Conservation (phyloP, 177 flowering plant genomes). For the Vitis hybrid region DNA sequence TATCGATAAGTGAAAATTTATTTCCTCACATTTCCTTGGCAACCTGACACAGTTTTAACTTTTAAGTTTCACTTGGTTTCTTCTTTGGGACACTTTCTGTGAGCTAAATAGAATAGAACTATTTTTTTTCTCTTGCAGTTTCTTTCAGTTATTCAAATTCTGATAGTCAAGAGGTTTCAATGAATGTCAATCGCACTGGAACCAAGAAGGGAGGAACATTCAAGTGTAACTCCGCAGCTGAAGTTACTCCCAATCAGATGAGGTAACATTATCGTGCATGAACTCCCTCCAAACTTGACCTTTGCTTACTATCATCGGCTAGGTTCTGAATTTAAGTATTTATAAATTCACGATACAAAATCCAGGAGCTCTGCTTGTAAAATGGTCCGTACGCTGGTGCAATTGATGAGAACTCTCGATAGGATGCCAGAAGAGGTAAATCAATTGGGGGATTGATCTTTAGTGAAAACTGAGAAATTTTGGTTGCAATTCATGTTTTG, state of each 20-base stretch:
- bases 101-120: background rate
- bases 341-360: background rate
- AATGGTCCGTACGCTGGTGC: slow-evolving; percentile 91
- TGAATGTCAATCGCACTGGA: slow-evolving; percentile 82
- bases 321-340: background rate
- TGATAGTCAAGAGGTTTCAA: slow-evolving; percentile 73
- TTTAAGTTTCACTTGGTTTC: too few relatives aligned
- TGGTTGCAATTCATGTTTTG: background rate
- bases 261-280: slow-evolving; percentile 36
- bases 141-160: slow-evolving; percentile 80
- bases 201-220: slow-evolving; percentile 76
- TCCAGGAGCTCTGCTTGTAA: slow-evolving; percentile 96
- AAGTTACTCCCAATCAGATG: slow-evolving; percentile 89
- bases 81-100: too few relatives aligned
- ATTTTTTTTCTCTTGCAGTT: slow-evolving; percentile 52
- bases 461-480: background rate
- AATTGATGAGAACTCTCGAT: slow-evolving; percentile 94
- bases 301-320: background rate
- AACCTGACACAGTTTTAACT: too few relatives aligned
- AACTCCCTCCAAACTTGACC: background rate
- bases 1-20: too few relatives aligned
- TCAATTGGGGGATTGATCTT: background rate
- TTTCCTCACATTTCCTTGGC: too few relatives aligned
- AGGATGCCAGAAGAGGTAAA: slow-evolving; percentile 90
- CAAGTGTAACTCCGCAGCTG: slow-evolving; percentile 56